phyloP scores from a whole-genome alignment of 805 yeast species.

The Kuraishia cidri region DNA sequence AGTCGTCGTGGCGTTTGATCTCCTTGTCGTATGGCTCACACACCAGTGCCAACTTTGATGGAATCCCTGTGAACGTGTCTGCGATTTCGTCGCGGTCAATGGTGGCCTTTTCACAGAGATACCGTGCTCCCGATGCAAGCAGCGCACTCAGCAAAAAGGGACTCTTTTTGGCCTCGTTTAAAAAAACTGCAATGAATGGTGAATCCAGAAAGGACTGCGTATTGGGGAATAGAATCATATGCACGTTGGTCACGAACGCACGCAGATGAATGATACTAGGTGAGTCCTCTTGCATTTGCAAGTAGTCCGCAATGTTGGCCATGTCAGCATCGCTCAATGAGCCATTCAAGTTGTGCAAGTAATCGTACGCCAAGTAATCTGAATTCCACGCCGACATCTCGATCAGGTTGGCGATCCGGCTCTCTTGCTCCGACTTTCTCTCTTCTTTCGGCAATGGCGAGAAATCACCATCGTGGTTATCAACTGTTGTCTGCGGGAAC shows the following conservation, averaged over 20 bases:
- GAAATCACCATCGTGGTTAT: background rate
- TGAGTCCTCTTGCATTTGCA: slow-evolving; percentile 10
- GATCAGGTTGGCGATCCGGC: background rate
- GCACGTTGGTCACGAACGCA: slow-evolving; percentile 18
- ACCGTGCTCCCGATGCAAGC: slow-evolving; percentile 62
- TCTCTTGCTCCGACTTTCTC: no score
- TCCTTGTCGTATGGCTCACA: no score
- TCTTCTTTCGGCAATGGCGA: background rate
- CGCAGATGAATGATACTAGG: slow-evolving; percentile 13
- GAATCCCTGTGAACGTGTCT: no score
- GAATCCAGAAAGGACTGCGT: slow-evolving; percentile 16
- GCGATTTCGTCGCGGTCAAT: slow-evolving; percentile 8
- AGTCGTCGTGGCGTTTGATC: slow-evolving; percentile 59
- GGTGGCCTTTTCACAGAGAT: slow-evolving; percentile 11
- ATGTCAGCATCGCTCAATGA: slow-evolving; percentile 10
- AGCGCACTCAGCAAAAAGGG: slow-evolving; percentile 58
- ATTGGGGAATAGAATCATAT: slow-evolving; percentile 16
- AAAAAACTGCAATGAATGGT: slow-evolving; percentile 14
- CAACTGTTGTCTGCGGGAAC: slow-evolving; percentile 1
- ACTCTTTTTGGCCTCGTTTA: slow-evolving; percentile 27
- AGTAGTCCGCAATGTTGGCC: slow-evolving; percentile 9
- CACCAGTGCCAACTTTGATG: no score
- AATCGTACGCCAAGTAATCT: slow-evolving; percentile 10
- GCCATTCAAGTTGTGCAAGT: slow-evolving; percentile 8
- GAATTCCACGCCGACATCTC: no score